A percentile compares a stretch with the other conserved stretches of the same genome.
Evolutionary conservation across 202 grass and related monocot species (phyloP).

Genomic region (Musa balbisiana): DNA sequence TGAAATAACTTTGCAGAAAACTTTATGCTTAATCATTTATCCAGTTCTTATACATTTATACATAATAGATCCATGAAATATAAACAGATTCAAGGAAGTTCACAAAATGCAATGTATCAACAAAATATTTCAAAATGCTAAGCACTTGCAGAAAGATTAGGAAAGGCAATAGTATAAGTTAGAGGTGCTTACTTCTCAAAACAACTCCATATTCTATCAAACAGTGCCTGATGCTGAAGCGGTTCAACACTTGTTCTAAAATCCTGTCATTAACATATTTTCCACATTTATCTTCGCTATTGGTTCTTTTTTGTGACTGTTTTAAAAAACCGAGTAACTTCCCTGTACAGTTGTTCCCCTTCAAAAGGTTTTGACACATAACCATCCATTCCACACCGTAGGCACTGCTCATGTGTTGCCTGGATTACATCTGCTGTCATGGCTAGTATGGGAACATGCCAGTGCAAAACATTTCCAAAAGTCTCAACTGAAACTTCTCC

Average conservation of each 20-base stretch:
- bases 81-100: background rate
- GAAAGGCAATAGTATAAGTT: background rate
- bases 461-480: conserved; percentile 33
- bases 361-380: conserved; percentile 98
- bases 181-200: background rate
- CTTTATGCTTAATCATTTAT: background rate
- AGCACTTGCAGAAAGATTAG: background rate
- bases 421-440: conserved; percentile 99
- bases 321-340: conserved; percentile 88
- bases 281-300: conserved; percentile 38
- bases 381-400: conserved; percentile 84
- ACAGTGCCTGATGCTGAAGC: background rate
- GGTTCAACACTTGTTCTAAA: background rate
- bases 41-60: background rate
- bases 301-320: conserved; percentile 41
- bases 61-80: background rate
- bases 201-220: conserved; percentile 2
- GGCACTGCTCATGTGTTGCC: conserved; percentile 85
- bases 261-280: conserved; percentile 34
- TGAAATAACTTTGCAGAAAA: too few species aligned
- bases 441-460: conserved; percentile 88
- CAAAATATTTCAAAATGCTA: background rate
- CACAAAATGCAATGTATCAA: background rate
- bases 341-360: conserved; percentile 95
- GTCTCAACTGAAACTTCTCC: conserved; percentile 46